A percentile compares a stretch with the other conserved stretches of the same genome.
Evolutionary conservation across 768 basidiomycete species (phyloP).

Genomic region (Tremella mesenterica): DNA sequence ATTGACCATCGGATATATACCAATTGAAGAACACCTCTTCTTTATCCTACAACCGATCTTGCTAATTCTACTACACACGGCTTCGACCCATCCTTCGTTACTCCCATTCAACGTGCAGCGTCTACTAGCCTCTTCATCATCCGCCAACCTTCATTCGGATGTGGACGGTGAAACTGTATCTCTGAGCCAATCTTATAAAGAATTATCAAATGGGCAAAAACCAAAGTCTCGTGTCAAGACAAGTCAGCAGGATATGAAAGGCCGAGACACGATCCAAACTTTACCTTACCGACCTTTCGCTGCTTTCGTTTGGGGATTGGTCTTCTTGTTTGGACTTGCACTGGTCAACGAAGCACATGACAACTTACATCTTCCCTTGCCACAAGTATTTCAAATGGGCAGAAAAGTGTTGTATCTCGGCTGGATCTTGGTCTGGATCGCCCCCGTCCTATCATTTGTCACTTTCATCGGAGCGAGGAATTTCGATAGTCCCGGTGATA

Average conservation of each 20-base stretch:
- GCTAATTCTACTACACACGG: slow-evolving; percentile 31
- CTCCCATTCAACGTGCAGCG: slow-evolving; percentile 25
- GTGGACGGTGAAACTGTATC: neutral
- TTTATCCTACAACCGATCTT: slow-evolving; percentile 41
- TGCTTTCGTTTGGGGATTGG: slow-evolving; percentile 16
- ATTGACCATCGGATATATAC: slow-evolving; percentile 27
- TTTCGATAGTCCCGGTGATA: slow-evolving; percentile 7
- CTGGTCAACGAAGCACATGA: slow-evolving; percentile 24
- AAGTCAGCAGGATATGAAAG: no score
- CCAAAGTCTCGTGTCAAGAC: neutral
- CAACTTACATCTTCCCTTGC: neutral
- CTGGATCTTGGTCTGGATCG: slow-evolving; percentile 40
- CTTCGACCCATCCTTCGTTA: slow-evolving; percentile 19
- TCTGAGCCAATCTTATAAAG: neutral
- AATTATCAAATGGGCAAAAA: no score
- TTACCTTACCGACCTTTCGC: slow-evolving; percentile 19
- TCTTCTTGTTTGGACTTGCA: slow-evolving; percentile 9
- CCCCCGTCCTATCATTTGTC: slow-evolving; percentile 35
- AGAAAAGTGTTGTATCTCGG: slow-evolving; percentile 35
- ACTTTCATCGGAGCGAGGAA: slow-evolving; percentile 29
- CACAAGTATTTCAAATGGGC: slow-evolving; percentile 11
- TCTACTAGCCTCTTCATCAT: no score
- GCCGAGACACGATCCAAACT: slow-evolving; percentile 22
- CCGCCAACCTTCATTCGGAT: neutral
- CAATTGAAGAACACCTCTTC: slow-evolving; percentile 43